Base-by-base conservation (phyloP, 257 asterid genomes). In the Capsicum baccatum region DNA sequence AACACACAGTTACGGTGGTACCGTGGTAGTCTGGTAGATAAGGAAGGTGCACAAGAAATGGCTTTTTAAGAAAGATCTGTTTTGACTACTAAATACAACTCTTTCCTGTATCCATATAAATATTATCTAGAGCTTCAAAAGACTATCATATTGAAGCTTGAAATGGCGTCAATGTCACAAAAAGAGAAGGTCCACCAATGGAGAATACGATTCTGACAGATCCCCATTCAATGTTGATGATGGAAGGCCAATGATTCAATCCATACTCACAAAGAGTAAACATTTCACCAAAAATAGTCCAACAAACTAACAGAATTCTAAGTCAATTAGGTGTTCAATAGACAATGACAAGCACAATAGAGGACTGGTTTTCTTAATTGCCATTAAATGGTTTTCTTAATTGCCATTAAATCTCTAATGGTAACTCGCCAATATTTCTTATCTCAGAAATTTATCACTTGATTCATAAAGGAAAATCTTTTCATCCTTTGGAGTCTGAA, bases 201-300 rank as follows among this genome's bases (percentile, higher is more conserved):
- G 62, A 7, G 14, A 76, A 52, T 15, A 76, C 19, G 19, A 73
- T 52, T 74, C 12, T 21, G 81, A 52, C 14, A 50, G 21, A 21
- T 76, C 52, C 63, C 62, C 13, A 50, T 19, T 21, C 47, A 19
- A 8, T 52, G 58, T 44, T 3, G 17, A 9, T n/a, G 79, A 71
- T 44, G 10, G 79, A 44, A 17, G 79, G 57, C 17, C 79, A 71
- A 44, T 71, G 57, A 50, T 44, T 71, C 9, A 37, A 71, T 71
- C 16, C 37, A 17, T 42, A 70, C 79, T 68, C 15, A 15, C 79
- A 69, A 44, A 44, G 62, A 76, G 48, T 16, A 26, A 76, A 78
- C 81, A 52, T 54, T 78, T 54, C 19, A 52, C 12, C n/a, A 48
- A 50, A 48, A 74, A 74, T 6, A 69, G 26, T 14, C 19, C 17